A percentile compares a stretch with the other conserved stretches of the same genome.
Conservation (phyloP, 768 basidiomycete genomes). For the Lyophyllum decastes region DNA sequence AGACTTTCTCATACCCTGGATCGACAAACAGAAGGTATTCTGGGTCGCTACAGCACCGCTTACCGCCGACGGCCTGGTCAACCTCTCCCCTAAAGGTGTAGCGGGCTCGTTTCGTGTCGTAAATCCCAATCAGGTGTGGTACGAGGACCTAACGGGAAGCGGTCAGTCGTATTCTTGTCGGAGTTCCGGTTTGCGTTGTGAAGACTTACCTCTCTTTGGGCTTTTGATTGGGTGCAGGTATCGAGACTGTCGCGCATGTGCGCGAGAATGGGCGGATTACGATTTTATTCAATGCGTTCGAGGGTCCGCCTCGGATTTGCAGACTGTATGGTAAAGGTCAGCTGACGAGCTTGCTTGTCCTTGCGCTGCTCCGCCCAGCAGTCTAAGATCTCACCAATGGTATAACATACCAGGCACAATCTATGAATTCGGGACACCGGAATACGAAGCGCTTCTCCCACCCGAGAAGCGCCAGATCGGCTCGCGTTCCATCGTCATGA, state of each 20-base stretch:
- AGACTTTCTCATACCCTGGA: constrained; percentile 53
- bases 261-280: no score
- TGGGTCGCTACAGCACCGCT: constrained; percentile 74
- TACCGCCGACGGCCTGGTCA: constrained; percentile 56
- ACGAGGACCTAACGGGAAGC: constrained; percentile 72
- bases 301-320: constrained; percentile 58
- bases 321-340: constrained; percentile 61
- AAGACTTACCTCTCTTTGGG: no score
- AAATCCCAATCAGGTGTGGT: constrained; percentile 60
- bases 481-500: constrained; percentile 60
- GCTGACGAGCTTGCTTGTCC: no score
- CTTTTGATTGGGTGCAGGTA: constrained; percentile 30
- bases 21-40: constrained; percentile 63
- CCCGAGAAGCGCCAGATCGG: constrained; percentile 49
- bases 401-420: constrained; percentile 62
- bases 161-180: no score
- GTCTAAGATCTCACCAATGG: no score
- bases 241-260: constrained; percentile 47
- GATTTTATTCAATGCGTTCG: constrained; percentile 65
- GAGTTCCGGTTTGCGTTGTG: no score
- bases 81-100: constrained; percentile 67
- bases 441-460: constrained; percentile 56
- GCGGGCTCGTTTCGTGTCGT: constrained; percentile 62
- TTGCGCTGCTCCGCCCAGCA: no score
- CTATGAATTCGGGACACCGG: constrained; percentile 63